Conservation (phyloP, 768 basidiomycete genomes). For the Tulasnella sp. region DNA sequence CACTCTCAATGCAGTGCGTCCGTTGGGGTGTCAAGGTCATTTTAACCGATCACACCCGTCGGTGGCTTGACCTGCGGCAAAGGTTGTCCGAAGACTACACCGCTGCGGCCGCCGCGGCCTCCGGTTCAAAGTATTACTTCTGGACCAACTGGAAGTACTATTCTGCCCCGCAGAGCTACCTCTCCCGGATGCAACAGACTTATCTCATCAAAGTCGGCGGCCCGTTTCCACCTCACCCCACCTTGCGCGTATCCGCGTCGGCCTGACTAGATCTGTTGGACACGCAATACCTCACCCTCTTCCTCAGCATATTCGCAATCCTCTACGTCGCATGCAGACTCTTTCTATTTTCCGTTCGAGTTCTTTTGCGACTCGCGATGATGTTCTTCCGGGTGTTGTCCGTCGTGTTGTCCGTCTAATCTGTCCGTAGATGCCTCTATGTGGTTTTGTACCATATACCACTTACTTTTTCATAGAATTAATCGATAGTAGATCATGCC, state of each 20-base stretch:
- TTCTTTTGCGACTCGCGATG: no score
- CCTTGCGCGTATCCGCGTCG: not conserved
- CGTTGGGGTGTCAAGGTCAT: constrained; percentile 65
- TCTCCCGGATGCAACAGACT: not conserved
- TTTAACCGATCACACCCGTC: constrained; percentile 60
- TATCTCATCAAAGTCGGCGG: constrained; percentile 10
- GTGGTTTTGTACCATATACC: no score
- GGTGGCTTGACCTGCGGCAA: constrained; percentile 49
- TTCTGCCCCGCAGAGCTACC: not conserved
- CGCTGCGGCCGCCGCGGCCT: not conserved
- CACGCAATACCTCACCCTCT: not conserved
- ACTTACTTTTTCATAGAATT: no score
- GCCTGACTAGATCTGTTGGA: constrained; percentile 10
- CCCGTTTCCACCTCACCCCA: not conserved
- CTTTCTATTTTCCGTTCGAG: constrained; percentile 1
- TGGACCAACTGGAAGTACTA: constrained; percentile 16
- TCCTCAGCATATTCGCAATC: not conserved
- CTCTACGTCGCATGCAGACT: not conserved
- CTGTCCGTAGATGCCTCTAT: no score
- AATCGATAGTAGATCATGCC: no score
- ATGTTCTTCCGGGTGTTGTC: no score
- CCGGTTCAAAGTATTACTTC: constrained; percentile 9
- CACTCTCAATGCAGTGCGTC: constrained; percentile 40
- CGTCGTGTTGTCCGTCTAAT: no score
- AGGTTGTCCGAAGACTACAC: constrained; percentile 1